Conservation (phyloP, 495 filamentous ascomycete genomes). For the Penicillium herquei region DNA sequence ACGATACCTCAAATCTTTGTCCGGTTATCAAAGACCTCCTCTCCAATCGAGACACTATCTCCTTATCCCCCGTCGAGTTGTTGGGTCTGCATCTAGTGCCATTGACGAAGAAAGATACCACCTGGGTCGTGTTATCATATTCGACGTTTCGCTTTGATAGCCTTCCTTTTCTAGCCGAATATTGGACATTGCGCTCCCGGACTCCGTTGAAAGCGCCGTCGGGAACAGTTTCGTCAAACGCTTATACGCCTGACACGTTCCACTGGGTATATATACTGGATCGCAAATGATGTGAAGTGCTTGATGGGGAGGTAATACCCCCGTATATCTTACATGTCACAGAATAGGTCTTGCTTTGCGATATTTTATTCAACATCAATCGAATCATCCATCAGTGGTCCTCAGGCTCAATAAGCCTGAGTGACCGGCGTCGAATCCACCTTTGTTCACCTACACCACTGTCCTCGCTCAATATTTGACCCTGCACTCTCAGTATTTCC, state of each 20-base stretch:
- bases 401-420: neutral
- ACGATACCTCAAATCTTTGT: constrained; percentile 17
- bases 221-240: constrained; percentile 30
- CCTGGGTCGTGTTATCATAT: constrained; percentile 40
- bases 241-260: constrained; percentile 36
- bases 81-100: constrained; percentile 37
- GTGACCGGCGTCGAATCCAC: no score
- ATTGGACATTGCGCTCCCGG: constrained; percentile 36
- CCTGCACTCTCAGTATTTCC: no score
- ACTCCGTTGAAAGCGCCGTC: constrained; percentile 38
- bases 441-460: no score
- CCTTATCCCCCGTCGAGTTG: constrained; percentile 35
- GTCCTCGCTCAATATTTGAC: no score
- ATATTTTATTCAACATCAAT: neutral
- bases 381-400: neutral
- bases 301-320: neutral
- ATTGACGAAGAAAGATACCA: constrained; percentile 29
- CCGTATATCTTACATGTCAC: neutral
- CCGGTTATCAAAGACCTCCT: constrained; percentile 23
- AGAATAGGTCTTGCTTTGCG: neutral
- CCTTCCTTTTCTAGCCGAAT: constrained; percentile 16
- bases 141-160: constrained; percentile 38
- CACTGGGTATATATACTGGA: constrained; percentile 44
- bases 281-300: constrained; percentile 24
- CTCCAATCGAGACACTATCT: constrained; percentile 1